Evolutionary conservation across 2,329 filamentous ascomycete species (phyloP), one percentile per base, ranked within the genome.

Genomic region (Cladosporium sp.): DNA sequence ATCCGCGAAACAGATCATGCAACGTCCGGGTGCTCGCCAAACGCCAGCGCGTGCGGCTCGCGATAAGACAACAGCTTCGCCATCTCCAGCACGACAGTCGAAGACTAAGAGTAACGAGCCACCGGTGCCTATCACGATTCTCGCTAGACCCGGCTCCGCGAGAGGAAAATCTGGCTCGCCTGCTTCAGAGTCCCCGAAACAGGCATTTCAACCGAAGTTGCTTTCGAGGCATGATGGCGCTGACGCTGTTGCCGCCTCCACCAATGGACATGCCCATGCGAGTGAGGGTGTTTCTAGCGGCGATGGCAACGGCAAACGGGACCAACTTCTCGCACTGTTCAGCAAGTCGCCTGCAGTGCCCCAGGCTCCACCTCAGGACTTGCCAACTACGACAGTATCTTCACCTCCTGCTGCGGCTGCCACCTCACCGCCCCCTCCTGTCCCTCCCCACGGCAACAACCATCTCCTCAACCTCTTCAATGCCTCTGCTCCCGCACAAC

Each of bases 321-420:
- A 59, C 19, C 56, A 60, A n/a, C 54, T 65, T 12, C 45, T 65
- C 32, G 56, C 59, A 18, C 49, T 65, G 15, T 63, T 65, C 39
- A 36, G 41, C 20, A 40, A 47, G 27, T 33, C 42, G 20, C 38
- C 42, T 19, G 36, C 49, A 20, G 29, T 33, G 7, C 7, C 33
- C 4, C 40, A 46, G 35, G 7, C 49, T 12, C 35, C 41, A 16
- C 30, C 35, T 8, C 54, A 57, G 20, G 60, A 59, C 30, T 22
- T 49, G 15, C 35, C 49, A n/a, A 22, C 43, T 7, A 25, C 54
- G 19, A 20, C 39, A 13, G 22, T 30, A 3, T 38, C 13, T 32
- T 36, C 45, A 8, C 43, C 36, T 12, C 25, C 46, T 16, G 27
- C 19, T 16, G 25, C 38, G 30, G 43, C 19, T 30, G 27, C 32